Percentiles rank a stretch among this genome's conserved stretches.
phyloP scores from a whole-genome alignment of 2,329 filamentous ascomycete species.

The Lecanicillium sp. region DNA sequence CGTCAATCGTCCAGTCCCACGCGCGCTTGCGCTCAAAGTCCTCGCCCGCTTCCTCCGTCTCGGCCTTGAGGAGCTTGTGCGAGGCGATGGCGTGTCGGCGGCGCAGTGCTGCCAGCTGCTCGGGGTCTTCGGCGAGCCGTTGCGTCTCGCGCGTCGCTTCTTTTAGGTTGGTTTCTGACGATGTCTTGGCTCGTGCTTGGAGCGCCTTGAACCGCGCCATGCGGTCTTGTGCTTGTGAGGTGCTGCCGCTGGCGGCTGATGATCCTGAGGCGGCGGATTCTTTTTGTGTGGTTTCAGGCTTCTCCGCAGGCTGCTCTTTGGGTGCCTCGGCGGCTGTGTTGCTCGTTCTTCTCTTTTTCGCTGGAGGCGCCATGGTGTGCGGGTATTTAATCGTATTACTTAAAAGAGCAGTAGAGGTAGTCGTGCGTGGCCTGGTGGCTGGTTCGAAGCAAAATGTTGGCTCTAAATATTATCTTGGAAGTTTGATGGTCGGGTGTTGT shows the following conservation, averaged over 20 bases:
- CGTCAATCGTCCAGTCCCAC: slow-evolving; percentile 97
- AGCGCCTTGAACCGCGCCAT: slow-evolving; percentile 81
- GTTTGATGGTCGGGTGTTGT: too few species aligned
- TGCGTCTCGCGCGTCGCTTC: slow-evolving; percentile 80
- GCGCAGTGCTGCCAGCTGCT: slow-evolving; percentile 68
- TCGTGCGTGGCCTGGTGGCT: too few species aligned
- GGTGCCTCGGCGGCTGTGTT: slow-evolving; percentile 11
- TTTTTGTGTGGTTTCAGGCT: slow-evolving; percentile 1
- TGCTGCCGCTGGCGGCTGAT: slow-evolving; percentile 17
- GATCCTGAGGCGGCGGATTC: slow-evolving; percentile 13
- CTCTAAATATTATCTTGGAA: too few species aligned
- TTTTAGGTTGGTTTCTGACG: slow-evolving; percentile 67
- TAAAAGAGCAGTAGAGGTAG: too few species aligned
- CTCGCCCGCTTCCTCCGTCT: slow-evolving; percentile 74
- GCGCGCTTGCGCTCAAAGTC: slow-evolving; percentile 97
- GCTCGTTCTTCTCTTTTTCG: slow-evolving; percentile 37
- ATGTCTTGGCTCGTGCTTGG: slow-evolving; percentile 69
- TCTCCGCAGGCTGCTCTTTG: slow-evolving; percentile 8
- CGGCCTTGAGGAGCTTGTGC: slow-evolving; percentile 89
- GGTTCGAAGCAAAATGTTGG: too few species aligned
- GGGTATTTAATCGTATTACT: too few species aligned
- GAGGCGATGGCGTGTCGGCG: slow-evolving; percentile 81
- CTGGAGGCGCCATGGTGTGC: slow-evolving; percentile 28
- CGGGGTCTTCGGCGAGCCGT: slow-evolving; percentile 68
- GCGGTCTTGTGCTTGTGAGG: slow-evolving; percentile 53